Evolutionary conservation across 83 land plant species (phyloP).

Genomic region (Thuja plicata): DNA sequence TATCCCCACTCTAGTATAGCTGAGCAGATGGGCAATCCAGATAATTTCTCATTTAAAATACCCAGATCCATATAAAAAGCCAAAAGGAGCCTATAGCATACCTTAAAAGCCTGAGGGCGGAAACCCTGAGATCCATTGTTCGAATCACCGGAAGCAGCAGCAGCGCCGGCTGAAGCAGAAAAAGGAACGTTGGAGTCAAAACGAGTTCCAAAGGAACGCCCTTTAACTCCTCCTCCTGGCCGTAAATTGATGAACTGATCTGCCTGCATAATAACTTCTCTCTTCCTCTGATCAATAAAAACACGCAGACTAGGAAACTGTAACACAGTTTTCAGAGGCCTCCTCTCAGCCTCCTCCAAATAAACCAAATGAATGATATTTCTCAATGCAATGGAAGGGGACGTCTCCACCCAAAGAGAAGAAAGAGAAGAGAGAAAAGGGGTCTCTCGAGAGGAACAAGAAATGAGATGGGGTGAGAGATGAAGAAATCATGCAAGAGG

Average conservation of each 20-base stretch:
- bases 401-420: not conserved
- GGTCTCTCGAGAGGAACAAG: not conserved
- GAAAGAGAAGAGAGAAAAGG: not conserved
- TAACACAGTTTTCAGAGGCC: not conserved
- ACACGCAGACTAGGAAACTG: not conserved
- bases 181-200: constrained; percentile 20
- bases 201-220: constrained; percentile 34
- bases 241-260: constrained; percentile 69
- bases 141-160: not conserved
- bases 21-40: not conserved
- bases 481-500: not conserved
- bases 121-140: constrained; percentile 6
- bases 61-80: constrained; percentile 7
- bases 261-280: constrained; percentile 57
- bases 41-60: not conserved
- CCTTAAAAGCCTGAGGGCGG: constrained; percentile 17
- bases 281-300: not conserved
- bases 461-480: not conserved
- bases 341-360: not conserved
- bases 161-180: not conserved
- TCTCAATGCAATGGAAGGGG: not conserved
- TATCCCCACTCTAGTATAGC: not conserved
- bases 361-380: not conserved
- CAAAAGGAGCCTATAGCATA: not conserved
- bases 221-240: constrained; percentile 57